Base-by-base conservation (phyloP, 1,139 yeast genomes). In the Oligophagozyma castellii region DNA sequence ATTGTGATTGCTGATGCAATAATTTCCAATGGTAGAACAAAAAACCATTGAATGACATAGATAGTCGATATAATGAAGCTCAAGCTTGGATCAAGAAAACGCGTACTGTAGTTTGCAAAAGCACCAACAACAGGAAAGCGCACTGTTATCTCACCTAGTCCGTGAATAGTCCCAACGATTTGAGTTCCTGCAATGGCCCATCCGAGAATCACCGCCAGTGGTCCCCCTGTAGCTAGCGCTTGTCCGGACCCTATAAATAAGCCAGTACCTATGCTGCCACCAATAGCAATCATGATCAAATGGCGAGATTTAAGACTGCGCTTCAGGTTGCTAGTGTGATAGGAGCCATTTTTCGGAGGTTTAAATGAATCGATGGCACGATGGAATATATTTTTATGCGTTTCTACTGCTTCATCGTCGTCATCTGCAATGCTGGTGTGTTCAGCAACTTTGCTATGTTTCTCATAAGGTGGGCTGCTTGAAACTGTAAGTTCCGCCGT, bases 231-330 rank as follows among this genome's bases (percentile, higher is more conserved):
- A 31, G 60, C 55, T 38, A 75, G 58, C 5, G 80, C 76, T 38
- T 61, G 60, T 32, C 83, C 83, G 23, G 70, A 59, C 48, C 78
- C 78, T 12, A 79, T 72, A 59, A 76, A 62, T 28, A 71, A 53
- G 39, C 79, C 81, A n/a, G 86, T 77, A 44, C 92, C 92, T 39
- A 79, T 77, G 24, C 80, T 65, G 16, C 93, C 92, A 36, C 92
- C 92, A 34, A 71, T 67, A 29, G 84, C 83, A 42, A 79, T 73
- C 43, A 39, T 39, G 19, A 39, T 39, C 30, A 39, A 27, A 26
- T 39, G 43, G 26, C 43, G 31, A 14, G 43, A 34, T 25, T 39
- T 39, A 18, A 39, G 25, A 16, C 39, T 26, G 14, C 37, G 24
- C 26, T 39, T 39, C 29, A 39, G 28, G 20, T 37, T 39, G 16